Percentiles rank a stretch among this genome's conserved stretches.
Evolutionary conservation across 345 rosid genomes (phyloP).

Genomic region (Kandelia obovata): DNA sequence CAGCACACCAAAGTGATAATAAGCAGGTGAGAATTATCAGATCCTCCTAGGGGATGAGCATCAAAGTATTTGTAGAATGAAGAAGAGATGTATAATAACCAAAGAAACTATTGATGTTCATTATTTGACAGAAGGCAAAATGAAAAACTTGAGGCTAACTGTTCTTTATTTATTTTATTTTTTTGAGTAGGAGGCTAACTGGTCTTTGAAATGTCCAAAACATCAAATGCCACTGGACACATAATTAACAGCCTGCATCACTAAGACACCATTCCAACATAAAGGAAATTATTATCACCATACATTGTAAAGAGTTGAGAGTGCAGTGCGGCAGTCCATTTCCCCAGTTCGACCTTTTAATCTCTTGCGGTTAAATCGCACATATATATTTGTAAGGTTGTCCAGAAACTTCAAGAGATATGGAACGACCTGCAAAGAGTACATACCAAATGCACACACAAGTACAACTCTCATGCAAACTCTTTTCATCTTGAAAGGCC

Average conservation of each 20-base stretch:
- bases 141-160: not conserved
- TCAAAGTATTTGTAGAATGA: no score
- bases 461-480: not conserved
- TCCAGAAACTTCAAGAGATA: conserved; percentile 91
- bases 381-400: conserved; percentile 93
- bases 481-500: not conserved
- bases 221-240: not conserved
- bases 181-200: not conserved
- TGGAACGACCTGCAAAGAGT: conserved; percentile 73
- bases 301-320: conserved; percentile 92
- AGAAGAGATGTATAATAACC: no score
- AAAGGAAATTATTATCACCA: conserved; percentile 11
- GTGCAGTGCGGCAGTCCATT: conserved; percentile 81
- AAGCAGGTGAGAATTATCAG: no score
- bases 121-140: no score
- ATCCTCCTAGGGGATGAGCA: no score
- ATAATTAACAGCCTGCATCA: not conserved
- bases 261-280: not conserved
- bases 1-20: no score
- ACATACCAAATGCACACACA: not conserved
- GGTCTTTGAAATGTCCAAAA: not conserved
- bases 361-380: conserved; percentile 95
- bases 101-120: no score
- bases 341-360: conserved; percentile 93
- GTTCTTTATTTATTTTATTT: not conserved